These are phyloP conservation scores for Clonostachys byssicola DNA, from an alignment of 2,329 filamentous ascomycete species.

Conservation along the genomic window DNA sequence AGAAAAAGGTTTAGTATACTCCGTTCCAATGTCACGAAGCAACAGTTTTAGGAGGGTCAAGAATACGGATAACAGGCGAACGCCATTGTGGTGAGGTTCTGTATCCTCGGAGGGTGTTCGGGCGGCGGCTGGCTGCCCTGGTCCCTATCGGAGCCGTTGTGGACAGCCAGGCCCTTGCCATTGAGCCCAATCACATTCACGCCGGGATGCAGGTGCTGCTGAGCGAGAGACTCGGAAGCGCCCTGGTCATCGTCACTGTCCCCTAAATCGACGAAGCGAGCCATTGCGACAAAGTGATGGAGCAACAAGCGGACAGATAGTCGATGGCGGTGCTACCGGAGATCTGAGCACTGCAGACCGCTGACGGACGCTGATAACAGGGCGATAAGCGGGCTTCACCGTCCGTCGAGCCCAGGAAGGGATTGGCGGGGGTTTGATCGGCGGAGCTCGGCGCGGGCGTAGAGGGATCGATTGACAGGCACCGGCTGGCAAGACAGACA, in stretches of 20 bases:
- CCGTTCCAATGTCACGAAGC: neutral
- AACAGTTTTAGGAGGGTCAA: neutral
- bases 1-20: constrained; percentile 2
- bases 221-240: neutral
- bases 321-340: too few species aligned
- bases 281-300: constrained; percentile 1
- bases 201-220: neutral
- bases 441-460: too few species aligned
- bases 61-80: constrained; percentile 30
- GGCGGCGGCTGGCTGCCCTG: neutral
- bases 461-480: too few species aligned
- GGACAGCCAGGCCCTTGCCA: neutral
- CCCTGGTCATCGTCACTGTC: constrained; percentile 3
- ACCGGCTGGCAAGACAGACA: too few species aligned
- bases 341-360: too few species aligned
- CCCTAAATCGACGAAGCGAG: constrained; percentile 5
- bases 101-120: constrained; percentile 6
- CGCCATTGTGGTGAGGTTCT: constrained; percentile 17
- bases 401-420: too few species aligned
- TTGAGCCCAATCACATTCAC: neutral
- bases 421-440: too few species aligned
- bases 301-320: too few species aligned
- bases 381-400: too few species aligned
- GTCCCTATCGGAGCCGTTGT: neutral
- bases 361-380: too few species aligned